Conservation (phyloP, 139 green algal genomes). For the Yamagishiella unicocca region DNA sequence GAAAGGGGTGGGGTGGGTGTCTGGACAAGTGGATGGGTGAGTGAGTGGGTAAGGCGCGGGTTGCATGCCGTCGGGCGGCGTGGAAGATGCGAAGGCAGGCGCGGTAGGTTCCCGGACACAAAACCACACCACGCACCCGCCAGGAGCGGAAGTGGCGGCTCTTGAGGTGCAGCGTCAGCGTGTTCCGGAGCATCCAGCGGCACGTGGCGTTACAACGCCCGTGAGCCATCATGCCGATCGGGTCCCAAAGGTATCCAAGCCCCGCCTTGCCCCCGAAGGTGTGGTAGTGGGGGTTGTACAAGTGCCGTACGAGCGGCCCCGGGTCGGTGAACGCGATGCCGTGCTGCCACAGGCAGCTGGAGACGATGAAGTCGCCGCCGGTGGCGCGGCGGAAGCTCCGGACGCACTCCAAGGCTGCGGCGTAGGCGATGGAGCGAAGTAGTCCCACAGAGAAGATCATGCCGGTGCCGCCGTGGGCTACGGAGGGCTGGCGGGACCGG, state of each 20-base stretch:
- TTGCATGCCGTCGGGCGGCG: too few species aligned
- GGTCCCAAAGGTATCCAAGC: slow-evolving; percentile 7
- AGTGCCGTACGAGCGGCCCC: neutral
- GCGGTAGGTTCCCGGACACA: too few species aligned
- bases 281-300: slow-evolving; percentile 28
- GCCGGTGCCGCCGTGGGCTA: slow-evolving; percentile 34
- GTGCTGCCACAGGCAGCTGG: slow-evolving; percentile 20
- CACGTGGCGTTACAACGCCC: slow-evolving; percentile 30
- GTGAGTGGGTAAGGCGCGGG: too few species aligned
- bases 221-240: slow-evolving; percentile 19
- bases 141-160: slow-evolving; percentile 20
- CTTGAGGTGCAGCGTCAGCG: slow-evolving; percentile 33
- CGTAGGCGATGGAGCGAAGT: neutral
- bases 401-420: neutral
- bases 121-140: neutral
- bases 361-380: slow-evolving; percentile 16
- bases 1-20: neutral
- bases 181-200: slow-evolving; percentile 10
- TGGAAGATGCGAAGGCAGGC: too few species aligned
- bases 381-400: neutral
- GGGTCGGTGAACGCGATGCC: slow-evolving; percentile 35
- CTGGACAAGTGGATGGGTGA: too few species aligned
- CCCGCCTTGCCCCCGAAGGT: neutral
- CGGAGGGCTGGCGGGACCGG: neutral
- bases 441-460: slow-evolving; percentile 42